These are phyloP conservation scores for Agaricales sp. DNA, from an alignment of 1,284 basidiomycete genomes.

Conservation along the genomic window DNA sequence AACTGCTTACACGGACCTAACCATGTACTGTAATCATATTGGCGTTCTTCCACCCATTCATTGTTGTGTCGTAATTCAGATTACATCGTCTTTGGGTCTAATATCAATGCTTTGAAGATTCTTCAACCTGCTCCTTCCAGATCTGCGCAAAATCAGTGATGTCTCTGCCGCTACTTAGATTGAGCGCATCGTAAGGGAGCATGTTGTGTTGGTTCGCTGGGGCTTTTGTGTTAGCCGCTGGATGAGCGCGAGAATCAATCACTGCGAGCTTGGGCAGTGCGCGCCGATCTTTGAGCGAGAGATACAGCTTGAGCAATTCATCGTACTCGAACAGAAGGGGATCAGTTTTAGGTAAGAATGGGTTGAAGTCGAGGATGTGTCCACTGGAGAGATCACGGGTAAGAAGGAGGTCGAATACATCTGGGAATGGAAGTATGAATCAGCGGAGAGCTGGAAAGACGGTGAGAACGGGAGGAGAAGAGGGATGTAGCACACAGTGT, in stretches of 20 bases:
- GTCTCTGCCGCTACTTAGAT: conserved; percentile 63
- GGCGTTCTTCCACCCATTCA: too few relatives aligned
- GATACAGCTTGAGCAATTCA: conserved; percentile 46
- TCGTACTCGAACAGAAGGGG: conserved; percentile 79
- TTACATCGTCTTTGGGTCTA: background rate
- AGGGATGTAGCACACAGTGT: conserved; percentile 50
- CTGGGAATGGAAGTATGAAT: conserved; percentile 30
- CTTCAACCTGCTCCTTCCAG: conserved; percentile 52
- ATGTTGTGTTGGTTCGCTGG: conserved; percentile 84
- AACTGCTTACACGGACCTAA: too few relatives aligned
- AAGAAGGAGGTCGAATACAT: conserved; percentile 81
- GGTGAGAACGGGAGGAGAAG: conserved; percentile 1
- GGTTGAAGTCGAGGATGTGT: conserved; percentile 87
- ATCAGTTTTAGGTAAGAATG: conserved; percentile 81
- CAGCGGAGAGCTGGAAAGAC: conserved; percentile 2
- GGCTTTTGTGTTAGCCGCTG: conserved; percentile 50
- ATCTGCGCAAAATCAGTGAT: conserved; percentile 63
- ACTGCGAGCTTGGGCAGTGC: conserved; percentile 44
- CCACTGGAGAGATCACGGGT: conserved; percentile 68
- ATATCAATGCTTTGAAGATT: conserved; percentile 15
- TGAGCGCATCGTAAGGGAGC: conserved; percentile 83
- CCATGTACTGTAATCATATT: too few relatives aligned
- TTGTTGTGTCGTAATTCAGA: background rate
- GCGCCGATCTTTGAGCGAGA: conserved; percentile 10
- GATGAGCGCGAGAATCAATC: conserved; percentile 67